phyloP scores from a whole-genome alignment of 1,284 basidiomycete genomes.

The Ceratobasidium sp. region DNA sequence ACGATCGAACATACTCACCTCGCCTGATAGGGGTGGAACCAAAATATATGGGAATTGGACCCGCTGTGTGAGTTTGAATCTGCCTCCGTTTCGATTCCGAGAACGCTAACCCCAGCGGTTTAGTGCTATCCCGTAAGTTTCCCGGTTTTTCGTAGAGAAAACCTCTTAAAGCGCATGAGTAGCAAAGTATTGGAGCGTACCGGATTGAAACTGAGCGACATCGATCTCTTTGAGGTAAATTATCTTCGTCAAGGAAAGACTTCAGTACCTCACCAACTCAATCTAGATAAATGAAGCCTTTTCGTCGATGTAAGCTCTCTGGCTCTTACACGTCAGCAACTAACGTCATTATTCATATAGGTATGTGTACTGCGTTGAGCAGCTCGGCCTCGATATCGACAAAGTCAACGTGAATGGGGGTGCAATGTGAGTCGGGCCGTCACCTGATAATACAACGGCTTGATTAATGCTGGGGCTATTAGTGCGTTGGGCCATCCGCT shows the following conservation, averaged over 20 bases:
- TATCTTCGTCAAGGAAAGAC: background rate
- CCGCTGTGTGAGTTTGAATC: slow-evolving; percentile 58
- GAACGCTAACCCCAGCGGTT: background rate
- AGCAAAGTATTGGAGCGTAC: slow-evolving; percentile 62
- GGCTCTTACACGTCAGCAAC: background rate
- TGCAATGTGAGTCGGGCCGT: slow-evolving; percentile 51
- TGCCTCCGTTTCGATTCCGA: slow-evolving; percentile 28
- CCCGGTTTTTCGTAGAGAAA: too few species aligned
- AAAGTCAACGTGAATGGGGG: slow-evolving; percentile 65
- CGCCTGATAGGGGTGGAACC: slow-evolving; percentile 54
- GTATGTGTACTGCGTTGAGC: slow-evolving; percentile 80
- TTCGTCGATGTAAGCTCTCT: slow-evolving; percentile 63
- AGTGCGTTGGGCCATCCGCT: slow-evolving; percentile 50
- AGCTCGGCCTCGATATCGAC: slow-evolving; percentile 59
- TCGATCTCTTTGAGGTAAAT: slow-evolving; percentile 56
- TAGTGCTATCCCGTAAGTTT: slow-evolving; percentile 60
- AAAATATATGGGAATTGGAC: slow-evolving; percentile 66
- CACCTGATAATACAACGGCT: slow-evolving; percentile 52
- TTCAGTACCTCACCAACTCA: background rate
- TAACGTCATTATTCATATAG: slow-evolving; percentile 57
- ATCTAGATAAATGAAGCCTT: slow-evolving; percentile 84
- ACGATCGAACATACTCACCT: slow-evolving; percentile 17
- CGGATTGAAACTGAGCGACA: slow-evolving; percentile 59
- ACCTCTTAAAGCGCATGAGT: background rate
- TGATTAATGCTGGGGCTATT: slow-evolving; percentile 4